Percentiles rank a stretch among this genome's conserved stretches.
Conservation (phyloP, 306 rosid species). For the Lathyrus tuberosus region DNA sequence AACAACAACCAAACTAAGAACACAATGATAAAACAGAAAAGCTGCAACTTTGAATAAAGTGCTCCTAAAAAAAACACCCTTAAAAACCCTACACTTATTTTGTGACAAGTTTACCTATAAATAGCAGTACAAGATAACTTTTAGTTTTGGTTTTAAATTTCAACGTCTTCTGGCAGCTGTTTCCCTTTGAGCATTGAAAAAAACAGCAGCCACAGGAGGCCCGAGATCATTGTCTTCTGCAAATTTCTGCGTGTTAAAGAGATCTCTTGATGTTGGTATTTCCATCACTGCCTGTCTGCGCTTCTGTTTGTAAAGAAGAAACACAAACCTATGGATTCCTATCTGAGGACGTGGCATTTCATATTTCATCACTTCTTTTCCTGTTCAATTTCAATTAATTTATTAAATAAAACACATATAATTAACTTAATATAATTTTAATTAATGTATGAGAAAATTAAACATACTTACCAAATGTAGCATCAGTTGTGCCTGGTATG, state of each 20-base stretch:
- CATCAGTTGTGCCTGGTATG: conserved; percentile 93
- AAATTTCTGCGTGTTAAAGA: conserved; percentile 60
- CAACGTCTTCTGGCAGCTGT: conserved; percentile 82
- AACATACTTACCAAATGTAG: conserved; percentile 62
- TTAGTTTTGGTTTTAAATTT: not conserved
- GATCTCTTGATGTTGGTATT: conserved; percentile 60
- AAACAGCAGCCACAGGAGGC: conserved; percentile 85
- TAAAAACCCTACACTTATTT: not conserved
- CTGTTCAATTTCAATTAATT: conserved; percentile 39
- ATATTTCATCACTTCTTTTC: conserved; percentile 68
- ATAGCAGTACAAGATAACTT: not conserved
- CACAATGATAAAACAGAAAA: not conserved
- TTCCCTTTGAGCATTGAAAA: conserved; percentile 91
- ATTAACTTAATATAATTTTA: too few relatives aligned
- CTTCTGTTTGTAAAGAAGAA: conserved; percentile 77
- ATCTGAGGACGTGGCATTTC: conserved; percentile 82
- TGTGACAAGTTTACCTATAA: not conserved
- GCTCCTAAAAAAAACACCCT: not conserved
- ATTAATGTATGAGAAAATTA: not conserved
- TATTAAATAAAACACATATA: too few relatives aligned
- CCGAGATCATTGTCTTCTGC: conserved; percentile 68
- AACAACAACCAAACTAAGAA: not conserved
- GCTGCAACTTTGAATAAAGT: not conserved
- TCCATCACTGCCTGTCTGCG: conserved; percentile 51
- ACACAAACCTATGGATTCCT: conserved; percentile 93